Evolutionary conservation across 2,329 filamentous ascomycete genomes (phyloP).

Genomic region (Fusarium nygamai): DNA sequence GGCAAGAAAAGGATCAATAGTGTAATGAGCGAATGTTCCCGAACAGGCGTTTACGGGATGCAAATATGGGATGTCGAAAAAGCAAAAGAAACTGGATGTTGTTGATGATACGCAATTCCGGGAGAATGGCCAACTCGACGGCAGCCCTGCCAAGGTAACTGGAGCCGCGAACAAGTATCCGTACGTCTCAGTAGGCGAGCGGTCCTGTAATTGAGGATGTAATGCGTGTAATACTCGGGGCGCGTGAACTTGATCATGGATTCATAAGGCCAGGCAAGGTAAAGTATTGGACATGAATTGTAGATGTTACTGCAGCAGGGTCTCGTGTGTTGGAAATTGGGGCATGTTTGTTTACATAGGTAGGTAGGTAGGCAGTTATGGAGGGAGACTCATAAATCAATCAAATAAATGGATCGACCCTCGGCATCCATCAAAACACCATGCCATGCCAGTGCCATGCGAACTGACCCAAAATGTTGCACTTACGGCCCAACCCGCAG

Average conservation of each 20-base stretch:
- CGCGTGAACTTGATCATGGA: slow-evolving; percentile 25
- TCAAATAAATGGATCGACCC: slow-evolving; percentile 21
- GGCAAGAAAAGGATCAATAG: background rate
- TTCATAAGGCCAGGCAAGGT: background rate
- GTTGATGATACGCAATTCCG: slow-evolving; percentile 10
- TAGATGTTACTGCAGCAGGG: slow-evolving; percentile 17
- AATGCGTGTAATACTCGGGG: slow-evolving; percentile 12
- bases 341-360: slow-evolving; percentile 38
- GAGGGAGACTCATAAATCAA: slow-evolving; percentile 11
- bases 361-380: slow-evolving; percentile 22
- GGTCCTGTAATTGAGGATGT: slow-evolving; percentile 12
- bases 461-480: slow-evolving; percentile 30
- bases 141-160: background rate
- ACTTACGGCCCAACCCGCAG: slow-evolving; percentile 30
- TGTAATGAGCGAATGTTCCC: slow-evolving; percentile 29
- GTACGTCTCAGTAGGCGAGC: background rate
- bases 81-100: slow-evolving; percentile 24
- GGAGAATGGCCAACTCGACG: background rate
- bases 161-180: slow-evolving; percentile 1
- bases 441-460: slow-evolving; percentile 28
- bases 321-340: slow-evolving; percentile 7
- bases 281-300: slow-evolving; percentile 14
- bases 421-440: slow-evolving; percentile 30
- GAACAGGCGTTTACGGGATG: slow-evolving; percentile 19
- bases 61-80: slow-evolving; percentile 31